Base-by-base conservation (phyloP, 1,139 yeast genomes). In the Blastobotrys illinoisensis region DNA sequence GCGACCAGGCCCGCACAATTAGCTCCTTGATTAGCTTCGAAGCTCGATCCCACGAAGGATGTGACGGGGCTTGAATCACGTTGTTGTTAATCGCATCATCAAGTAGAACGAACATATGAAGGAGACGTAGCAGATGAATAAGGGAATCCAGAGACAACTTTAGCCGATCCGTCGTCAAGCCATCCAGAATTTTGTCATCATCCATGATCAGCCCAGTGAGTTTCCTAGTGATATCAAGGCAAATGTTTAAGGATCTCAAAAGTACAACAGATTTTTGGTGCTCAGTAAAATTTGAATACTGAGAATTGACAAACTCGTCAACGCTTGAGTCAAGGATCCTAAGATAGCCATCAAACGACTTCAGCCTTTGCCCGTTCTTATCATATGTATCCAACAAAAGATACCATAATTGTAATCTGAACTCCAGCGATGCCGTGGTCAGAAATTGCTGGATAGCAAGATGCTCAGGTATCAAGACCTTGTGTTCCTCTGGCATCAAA, bases 361-460 rank as follows among this genome's bases (percentile, higher is more conserved):
- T 74, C 0, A 62, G 62, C 13, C 73, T 56, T 48, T 80, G 74
- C 0, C 75, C 69, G 4, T 72, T 68, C 11, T 71, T 73, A 7
- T 75, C 70, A 62, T 88, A 89, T 54, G 80, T 80, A 59, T 80
- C 81, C 46, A 88, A 76, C 16, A 93, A 72, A 21, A 88, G 76
- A 48, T 81, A 80, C 97, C 98, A 91, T 2, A 93, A 72, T 55
- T 83, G 83, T 44, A 89, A 72, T 54, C 80, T 81, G 69, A 90
- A 78, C 44, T 83, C 85, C 19, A 86, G 74, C 0, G 93, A 81
- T 0, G 96, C 83, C 13, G 74, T 74, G 1, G 74, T 72, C 19
- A 93, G 74, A 62, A 89, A 89, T 16, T 72, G 68, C 23, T 77
- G 74, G 66, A 88, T 82, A 3, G 89, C 81, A 2, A 64, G 59